These are phyloP conservation scores for Pulveroboletus sp. DNA, from an alignment of 768 basidiomycete species.

Conservation along the genomic window DNA sequence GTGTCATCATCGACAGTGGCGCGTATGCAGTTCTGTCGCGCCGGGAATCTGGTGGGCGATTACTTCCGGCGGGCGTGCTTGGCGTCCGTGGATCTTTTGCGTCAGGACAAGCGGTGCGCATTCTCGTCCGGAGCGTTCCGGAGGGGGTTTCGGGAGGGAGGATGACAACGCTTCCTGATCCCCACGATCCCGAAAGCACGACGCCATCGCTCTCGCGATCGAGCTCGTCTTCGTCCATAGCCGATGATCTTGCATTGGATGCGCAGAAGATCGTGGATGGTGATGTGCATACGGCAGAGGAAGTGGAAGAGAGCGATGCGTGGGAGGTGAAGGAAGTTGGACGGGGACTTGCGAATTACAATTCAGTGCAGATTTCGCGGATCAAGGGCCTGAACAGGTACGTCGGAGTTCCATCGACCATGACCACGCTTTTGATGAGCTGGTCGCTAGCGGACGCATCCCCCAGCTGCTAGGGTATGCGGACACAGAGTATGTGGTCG, in stretches of 20 bases:
- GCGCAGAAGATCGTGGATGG: conserved; percentile 28
- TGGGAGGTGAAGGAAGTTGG: conserved; percentile 88
- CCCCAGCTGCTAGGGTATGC: conserved; percentile 83
- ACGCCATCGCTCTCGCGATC: conserved; percentile 39
- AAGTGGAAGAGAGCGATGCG: conserved; percentile 40
- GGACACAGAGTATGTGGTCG: conserved; percentile 96
- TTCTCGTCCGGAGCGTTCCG: conserved; percentile 51
- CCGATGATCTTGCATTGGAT: conserved; percentile 24
- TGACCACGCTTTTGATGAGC: conserved; percentile 4
- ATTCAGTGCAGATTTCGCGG: conserved; percentile 82
- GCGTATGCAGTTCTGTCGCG: conserved; percentile 83
- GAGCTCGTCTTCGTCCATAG: conserved; percentile 32
- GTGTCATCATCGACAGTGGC: conserved; percentile 82
- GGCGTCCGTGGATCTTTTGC: conserved; percentile 88
- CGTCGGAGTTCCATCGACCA: conserved; percentile 16
- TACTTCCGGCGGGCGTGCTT: conserved; percentile 89
- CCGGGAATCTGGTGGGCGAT: conserved; percentile 81
- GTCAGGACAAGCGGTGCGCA: conserved; percentile 88
- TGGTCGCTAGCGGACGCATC: conserved; percentile 62
- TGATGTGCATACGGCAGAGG: conserved; percentile 25
- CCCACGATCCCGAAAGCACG: conserved; percentile 12
- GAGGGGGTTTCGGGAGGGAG: conserved; percentile 23
- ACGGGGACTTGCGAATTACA: conserved; percentile 92
- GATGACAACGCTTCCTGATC: conserved; percentile 21
- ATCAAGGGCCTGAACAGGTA: conserved; percentile 92